Evolutionary conservation across 306 rosid species (phyloP), one percentile per base, ranked within the genome.

Genomic region (Castanea crenata): DNA sequence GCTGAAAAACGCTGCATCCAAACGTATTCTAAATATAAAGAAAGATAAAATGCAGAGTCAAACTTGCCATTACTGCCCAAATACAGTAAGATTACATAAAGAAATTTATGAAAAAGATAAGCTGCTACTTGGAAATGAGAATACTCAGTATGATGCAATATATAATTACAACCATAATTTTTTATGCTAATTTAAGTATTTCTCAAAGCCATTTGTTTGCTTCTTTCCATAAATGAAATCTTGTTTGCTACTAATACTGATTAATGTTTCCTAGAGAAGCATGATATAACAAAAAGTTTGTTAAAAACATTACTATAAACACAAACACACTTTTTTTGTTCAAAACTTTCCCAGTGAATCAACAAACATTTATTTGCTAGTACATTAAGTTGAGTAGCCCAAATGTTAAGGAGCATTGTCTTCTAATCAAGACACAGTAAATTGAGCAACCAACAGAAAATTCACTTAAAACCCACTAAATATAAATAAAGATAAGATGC

Each of bases 391-490:
- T 38, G 11, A 38, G 46, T 78, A 61, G 71, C 69, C 56, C 69
- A 32, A 69, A 32, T 29, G 67, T 32, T 73, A 65, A 19, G 55
- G 80, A 84, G 34, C 14, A 52, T 7, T 55, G 19, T 34, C 59
- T 61, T 58, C 56, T 16, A 12, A 57, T 32, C 27, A 55, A 62
- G 18, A 20, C 21, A 52, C 3, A 7, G 29, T 44, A 21, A 16
- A 29, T 19, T 67, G n/a, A 34, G 54, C 55, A 64, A 12, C 69
- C 55, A 59, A 15, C 21, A 21, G 38, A 9, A 21, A 7, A 51
- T 27, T 34, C 35, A 73, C 19, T 64, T 15, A 9, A 57, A 18
- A 51, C 19, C 14, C 58, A 18, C 55, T 16, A 9, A 49, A 23
- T 2, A 63, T 41, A 5, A 12, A 21, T 46, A 49, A 6, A 68